These are phyloP conservation scores for Amanita pallidorosea DNA, from an alignment of 768 basidiomycete species.

Conservation along the genomic window DNA sequence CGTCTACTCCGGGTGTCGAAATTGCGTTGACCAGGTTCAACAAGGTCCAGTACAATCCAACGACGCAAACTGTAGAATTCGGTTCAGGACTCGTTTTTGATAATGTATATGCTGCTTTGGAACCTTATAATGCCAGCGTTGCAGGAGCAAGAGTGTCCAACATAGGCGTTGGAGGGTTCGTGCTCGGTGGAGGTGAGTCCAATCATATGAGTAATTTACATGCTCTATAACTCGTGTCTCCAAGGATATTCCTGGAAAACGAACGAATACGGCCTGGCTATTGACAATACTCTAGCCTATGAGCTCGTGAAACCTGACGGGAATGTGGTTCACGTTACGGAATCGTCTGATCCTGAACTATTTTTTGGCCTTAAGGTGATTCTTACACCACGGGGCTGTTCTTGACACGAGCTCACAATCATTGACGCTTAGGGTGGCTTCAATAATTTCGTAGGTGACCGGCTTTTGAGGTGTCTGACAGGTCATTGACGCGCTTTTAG, in stretches of 20 bases:
- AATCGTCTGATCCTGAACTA: conserved; percentile 22
- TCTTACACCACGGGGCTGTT: neutral
- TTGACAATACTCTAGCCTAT: conserved; percentile 40
- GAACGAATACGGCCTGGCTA: conserved; percentile 1
- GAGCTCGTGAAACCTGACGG: conserved; percentile 53
- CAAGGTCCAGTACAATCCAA: conserved; percentile 20
- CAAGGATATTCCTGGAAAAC: conserved; percentile 47
- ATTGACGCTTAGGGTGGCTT: conserved; percentile 34
- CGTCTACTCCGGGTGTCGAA: conserved; percentile 39
- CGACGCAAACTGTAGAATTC: conserved; percentile 17
- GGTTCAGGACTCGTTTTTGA: conserved; percentile 37
- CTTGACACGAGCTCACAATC: neutral
- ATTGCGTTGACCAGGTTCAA: conserved; percentile 33
- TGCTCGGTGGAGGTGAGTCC: conserved; percentile 35
- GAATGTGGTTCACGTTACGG: conserved; percentile 24
- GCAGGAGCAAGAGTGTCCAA: conserved; percentile 38
- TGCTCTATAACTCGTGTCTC: conserved; percentile 11
- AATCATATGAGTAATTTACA: conserved; percentile 19
- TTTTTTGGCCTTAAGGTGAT: conserved; percentile 32
- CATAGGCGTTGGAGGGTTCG: conserved; percentile 36
- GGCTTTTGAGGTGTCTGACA: neutral
- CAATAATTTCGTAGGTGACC: conserved; percentile 40
- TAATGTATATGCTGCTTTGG: conserved; percentile 33
- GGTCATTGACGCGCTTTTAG: conserved; percentile 13
- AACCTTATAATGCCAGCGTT: conserved; percentile 28